phyloP scores from a whole-genome alignment of 2,329 filamentous ascomycete species.

The Fusarium subtropicale region DNA sequence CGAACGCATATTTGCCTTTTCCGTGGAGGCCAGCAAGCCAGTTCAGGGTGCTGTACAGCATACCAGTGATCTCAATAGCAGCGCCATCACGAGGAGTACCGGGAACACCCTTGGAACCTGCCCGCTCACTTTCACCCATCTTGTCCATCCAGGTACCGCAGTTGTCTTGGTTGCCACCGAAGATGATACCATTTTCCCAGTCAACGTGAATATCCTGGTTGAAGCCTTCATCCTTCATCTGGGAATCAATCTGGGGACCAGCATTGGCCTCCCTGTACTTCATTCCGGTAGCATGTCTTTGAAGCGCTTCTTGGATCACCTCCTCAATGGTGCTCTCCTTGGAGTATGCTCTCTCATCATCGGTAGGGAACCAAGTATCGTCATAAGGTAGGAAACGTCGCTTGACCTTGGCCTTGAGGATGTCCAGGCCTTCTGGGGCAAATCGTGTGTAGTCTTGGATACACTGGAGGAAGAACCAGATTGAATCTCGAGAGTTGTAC shows the following conservation, averaged over 20 bases:
- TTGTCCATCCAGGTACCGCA: constrained; percentile 99
- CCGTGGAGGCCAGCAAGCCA: constrained; percentile 80
- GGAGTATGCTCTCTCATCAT: constrained; percentile 88
- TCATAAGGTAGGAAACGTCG: constrained; percentile 94
- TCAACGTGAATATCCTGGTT: constrained; percentile 91
- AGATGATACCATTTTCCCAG: constrained; percentile 89
- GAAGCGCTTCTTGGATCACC: constrained; percentile 91
- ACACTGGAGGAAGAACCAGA: constrained; percentile 97
- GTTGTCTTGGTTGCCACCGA: constrained; percentile 93
- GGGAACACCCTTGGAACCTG: constrained; percentile 91
- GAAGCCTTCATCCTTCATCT: constrained; percentile 95
- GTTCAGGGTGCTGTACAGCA: constrained; percentile 87
- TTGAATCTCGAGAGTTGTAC: constrained; percentile 95
- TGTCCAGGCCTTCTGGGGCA: constrained; percentile 77
- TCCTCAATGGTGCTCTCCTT: constrained; percentile 85
- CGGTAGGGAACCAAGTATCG: constrained; percentile 89
- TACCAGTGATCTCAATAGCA: constrained; percentile 92
- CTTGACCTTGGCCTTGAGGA: constrained; percentile 82
- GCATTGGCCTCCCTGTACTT: constrained; percentile 96
- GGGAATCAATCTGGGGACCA: constrained; percentile 85
- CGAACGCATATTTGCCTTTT: constrained; percentile 77
- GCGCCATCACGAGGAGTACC: constrained; percentile 97
- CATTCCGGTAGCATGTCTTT: constrained; percentile 90
- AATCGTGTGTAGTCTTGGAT: constrained; percentile 93
- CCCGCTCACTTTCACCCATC: constrained; percentile 97